Evolutionary conservation across 108 stramenopile genomes (phyloP), one percentile per base, ranked within the genome.

Genomic region (Cyclotella atomus): DNA sequence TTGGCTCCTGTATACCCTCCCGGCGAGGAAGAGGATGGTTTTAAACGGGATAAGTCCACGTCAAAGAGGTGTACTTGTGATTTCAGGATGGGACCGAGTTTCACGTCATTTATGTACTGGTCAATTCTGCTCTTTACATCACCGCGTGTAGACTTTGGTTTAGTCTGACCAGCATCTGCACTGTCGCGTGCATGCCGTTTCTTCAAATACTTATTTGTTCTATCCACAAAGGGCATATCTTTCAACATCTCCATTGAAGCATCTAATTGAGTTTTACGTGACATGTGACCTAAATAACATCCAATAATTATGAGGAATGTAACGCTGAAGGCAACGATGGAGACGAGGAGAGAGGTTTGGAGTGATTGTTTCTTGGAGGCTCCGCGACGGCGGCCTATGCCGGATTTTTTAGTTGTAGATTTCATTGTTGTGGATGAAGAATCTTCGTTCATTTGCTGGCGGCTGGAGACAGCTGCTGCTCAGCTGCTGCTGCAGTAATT

Each of bases 1-100:
- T 49, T 75, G 23, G 84, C 85, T 30, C 86, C 86, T 16, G 47
- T 61, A 41, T 70, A 70, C 1, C 65, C 52, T 20, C 36, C 56
- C 9, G 29, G 9, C 1, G 2, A n/a, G 3, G 20, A 16, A 35
- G 34, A 32, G 30, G 47, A 24, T 17, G 61, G 61, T 23, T 14
- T 41, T n/a, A 62, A 20, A 43, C 17, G 41, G 12, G 28, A 12
- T 30, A 43, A 20, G 8, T 25, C 24, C 23, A 62, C 21, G 38
- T 62, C 61, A 27, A 62, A 24, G 3, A 62, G 21, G 24, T 62
- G 38, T 1, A 62, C 38, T 24, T 62, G 41, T 15, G 61, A 36
- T 20, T 41, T 25, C 23, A 62, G 25, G 24, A 62, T 62, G 14
- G 61, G 41, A 21, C 29, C 61, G 21, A 25, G 30, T 62, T 38